These are phyloP conservation scores for Podospora conica DNA, from an alignment of 495 filamentous ascomycete genomes.

Conservation along the genomic window DNA sequence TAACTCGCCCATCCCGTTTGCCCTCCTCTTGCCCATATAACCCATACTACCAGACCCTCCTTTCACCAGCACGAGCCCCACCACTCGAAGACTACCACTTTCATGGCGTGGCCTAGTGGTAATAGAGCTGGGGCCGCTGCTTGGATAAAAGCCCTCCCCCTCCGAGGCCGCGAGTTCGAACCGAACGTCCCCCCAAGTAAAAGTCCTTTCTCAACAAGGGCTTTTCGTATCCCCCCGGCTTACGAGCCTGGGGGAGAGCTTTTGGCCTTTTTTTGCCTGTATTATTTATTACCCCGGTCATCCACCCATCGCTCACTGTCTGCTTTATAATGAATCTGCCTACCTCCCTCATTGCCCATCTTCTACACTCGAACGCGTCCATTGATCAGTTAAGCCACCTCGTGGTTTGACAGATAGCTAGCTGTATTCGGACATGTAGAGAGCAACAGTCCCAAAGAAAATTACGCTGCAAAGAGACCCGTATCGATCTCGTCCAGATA, in stretches of 20 bases:
- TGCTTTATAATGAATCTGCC: background rate
- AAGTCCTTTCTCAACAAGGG: background rate
- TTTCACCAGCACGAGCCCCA: background rate
- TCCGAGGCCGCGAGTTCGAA: background rate
- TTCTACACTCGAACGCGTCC: background rate
- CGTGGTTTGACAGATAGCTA: background rate
- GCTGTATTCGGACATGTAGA: background rate
- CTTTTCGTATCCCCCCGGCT: background rate
- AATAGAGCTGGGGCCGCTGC: too few relatives aligned
- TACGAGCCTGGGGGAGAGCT: background rate
- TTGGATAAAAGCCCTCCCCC: background rate
- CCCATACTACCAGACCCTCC: background rate
- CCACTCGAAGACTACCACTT: too few relatives aligned
- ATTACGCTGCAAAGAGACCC: background rate
- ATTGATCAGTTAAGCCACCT: background rate
- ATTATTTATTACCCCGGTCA: too few relatives aligned
- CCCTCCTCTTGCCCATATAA: background rate
- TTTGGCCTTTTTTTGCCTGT: background rate
- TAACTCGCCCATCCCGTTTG: background rate
- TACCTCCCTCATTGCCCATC: background rate
- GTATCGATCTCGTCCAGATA: background rate
- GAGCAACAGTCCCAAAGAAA: background rate
- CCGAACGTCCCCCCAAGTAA: background rate
- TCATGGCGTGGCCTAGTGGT: too few relatives aligned
- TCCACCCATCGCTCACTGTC: background rate